phyloP scores from a whole-genome alignment of 2,329 filamentous ascomycete genomes.

The Fusarium sp. region DNA sequence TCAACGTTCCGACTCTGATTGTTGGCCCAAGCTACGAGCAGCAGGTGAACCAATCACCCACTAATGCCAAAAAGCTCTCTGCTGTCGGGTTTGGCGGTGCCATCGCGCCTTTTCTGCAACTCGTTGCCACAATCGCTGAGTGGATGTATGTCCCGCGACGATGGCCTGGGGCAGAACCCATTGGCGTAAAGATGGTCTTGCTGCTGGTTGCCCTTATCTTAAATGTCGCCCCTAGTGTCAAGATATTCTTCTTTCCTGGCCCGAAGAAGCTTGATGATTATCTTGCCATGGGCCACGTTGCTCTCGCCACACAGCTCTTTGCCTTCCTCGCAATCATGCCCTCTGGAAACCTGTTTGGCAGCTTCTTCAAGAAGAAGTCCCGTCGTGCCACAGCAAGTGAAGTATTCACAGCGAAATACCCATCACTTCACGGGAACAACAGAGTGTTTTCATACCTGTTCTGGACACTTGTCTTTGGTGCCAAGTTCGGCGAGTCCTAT shows the following conservation, averaged over 20 bases:
- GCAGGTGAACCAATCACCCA: neutral
- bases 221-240: neutral
- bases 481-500: neutral
- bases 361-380: neutral
- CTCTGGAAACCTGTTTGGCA: neutral
- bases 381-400: neutral
- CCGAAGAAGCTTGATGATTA: neutral
- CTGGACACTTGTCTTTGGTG: neutral
- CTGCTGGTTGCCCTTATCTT: neutral
- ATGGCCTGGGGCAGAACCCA: neutral
- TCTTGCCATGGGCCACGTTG: neutral
- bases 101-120: neutral
- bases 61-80: neutral
- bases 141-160: neutral
- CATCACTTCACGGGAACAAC: neutral
- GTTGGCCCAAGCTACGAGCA: neutral
- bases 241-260: neutral
- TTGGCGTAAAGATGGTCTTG: neutral
- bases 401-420: neutral
- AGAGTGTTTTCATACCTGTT: neutral
- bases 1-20: neutral
- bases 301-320: neutral
- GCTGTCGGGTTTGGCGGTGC: neutral
- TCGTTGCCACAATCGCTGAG: neutral
- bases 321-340: constrained; percentile 1